Conservation (phyloP, 805 yeast genomes). For the Ogataea salicorniae region DNA sequence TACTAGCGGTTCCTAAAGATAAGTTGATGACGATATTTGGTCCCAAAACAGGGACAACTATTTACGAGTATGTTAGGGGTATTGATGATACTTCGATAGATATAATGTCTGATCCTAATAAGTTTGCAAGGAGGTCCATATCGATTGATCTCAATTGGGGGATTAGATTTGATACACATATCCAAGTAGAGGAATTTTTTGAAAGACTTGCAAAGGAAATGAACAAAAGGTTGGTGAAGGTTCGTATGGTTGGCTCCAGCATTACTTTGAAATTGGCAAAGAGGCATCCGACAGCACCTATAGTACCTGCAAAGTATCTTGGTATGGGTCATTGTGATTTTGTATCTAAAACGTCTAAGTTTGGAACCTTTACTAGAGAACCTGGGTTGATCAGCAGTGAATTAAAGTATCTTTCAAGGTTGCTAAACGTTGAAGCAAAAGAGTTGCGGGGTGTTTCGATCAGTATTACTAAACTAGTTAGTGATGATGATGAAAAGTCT, state of each 20-base stretch:
- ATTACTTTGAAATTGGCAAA: constrained; percentile 62
- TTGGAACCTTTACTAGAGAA: constrained; percentile 61
- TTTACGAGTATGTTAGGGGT: constrained; percentile 60
- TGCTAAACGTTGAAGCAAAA: constrained; percentile 45
- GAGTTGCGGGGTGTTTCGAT: constrained; percentile 80
- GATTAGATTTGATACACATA: constrained; percentile 58
- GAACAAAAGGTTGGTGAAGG: constrained; percentile 41
- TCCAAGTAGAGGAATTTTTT: constrained; percentile 63
- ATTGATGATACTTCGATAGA: constrained; percentile 58
- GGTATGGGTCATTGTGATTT: constrained; percentile 83
- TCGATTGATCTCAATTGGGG: constrained; percentile 93
- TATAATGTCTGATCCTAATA: constrained; percentile 43
- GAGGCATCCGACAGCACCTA: constrained; percentile 62
- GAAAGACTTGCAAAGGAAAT: constrained; percentile 56
- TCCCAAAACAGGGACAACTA: constrained; percentile 58
- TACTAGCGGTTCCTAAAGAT: constrained; percentile 31
- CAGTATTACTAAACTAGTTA: constrained; percentile 55
- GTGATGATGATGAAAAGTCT: constrained; percentile 19
- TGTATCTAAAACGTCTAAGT: constrained; percentile 47
- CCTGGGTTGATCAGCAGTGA: constrained; percentile 58
- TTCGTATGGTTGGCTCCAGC: constrained; percentile 48
- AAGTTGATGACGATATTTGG: constrained; percentile 54
- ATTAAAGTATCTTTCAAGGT: constrained; percentile 49
- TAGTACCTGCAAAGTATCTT: constrained; percentile 69
- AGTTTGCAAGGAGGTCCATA: constrained; percentile 62